Conservation (phyloP, 345 rosid species). For the Nasturtium officinale region DNA sequence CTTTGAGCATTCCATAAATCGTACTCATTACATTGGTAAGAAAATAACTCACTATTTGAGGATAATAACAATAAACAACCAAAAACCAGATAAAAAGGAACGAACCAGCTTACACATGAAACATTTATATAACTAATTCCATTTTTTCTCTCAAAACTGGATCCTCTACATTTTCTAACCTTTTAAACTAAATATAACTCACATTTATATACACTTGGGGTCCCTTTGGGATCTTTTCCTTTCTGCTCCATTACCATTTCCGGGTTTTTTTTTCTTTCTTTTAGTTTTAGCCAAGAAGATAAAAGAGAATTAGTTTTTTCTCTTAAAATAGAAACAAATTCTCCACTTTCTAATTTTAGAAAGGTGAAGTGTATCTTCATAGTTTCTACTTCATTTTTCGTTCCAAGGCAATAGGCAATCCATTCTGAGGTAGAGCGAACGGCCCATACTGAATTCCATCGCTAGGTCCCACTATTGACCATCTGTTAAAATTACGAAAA, state of each 20-base stretch:
- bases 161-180: slow-evolving; percentile 15
- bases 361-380: slow-evolving; percentile 9
- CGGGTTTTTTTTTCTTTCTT: not conserved
- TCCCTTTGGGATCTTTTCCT: slow-evolving; percentile 21
- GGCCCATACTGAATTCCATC: slow-evolving; percentile 83
- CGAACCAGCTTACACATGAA: slow-evolving; percentile 3
- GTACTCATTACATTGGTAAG: not conserved
- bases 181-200: not conserved
- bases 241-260: not conserved
- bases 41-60: slow-evolving; percentile 29
- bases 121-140: not conserved
- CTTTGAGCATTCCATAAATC: not conserved
- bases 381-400: slow-evolving; percentile 39
- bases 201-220: slow-evolving; percentile 36
- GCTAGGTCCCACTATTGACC: slow-evolving; percentile 56
- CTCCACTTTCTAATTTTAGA: slow-evolving; percentile 31
- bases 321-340: slow-evolving; percentile 17
- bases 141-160: slow-evolving; percentile 3
- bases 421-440: slow-evolving; percentile 81
- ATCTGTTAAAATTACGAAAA: slow-evolving; percentile 49
- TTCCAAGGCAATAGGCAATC: slow-evolving; percentile 71
- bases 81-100: not conserved
- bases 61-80: not conserved
- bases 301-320: slow-evolving; percentile 1
- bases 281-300: not conserved